Base-by-base conservation (phyloP, 2,329 filamentous ascomycete genomes). In the Trichoderma hamatum region DNA sequence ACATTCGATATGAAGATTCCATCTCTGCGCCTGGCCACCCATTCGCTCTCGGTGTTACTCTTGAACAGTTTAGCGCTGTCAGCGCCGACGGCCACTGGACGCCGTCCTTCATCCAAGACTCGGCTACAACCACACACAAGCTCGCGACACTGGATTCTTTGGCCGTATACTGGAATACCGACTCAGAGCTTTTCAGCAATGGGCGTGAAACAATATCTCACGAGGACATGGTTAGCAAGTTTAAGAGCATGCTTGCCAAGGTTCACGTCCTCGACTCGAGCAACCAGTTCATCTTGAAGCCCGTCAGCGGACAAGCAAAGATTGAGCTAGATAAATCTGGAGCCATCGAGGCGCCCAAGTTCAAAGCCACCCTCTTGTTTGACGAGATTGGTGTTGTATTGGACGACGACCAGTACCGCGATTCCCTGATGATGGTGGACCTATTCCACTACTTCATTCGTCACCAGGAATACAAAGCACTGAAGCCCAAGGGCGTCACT, bases 311-410 rank as follows among this genome's bases (percentile, higher is more conserved):
- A 21, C 92, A 96, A 74, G 95, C 96, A 70, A 97, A 96, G 72
- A 88, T 99, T 28, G 94, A 97, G 75, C 87, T 99, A 76, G 93
- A 97, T 82, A 99, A 99, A 81, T 94, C 92, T 1, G 94, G 93
- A 30, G 92, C 93, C 73, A 81, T 88, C 32, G 89, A 92, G 69
- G 85, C 88, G 19, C 92, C 96, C 3, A 96, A 95, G 76, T 90
- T 96, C 82, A 98, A 97, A 80, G 93, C 94, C 32, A 92, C 92
- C 49, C 82, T 99, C 21, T 82, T 98, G 1, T 99, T 99, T 74
- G 95, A 99, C 76, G 96, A 99, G 77, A 94, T 99, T 69, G 96
- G 96, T 62, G 90, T 99, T 72, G 92, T 98, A n/a, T 86, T 99
- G 36, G 96, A 99, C 74, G 95, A 99, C 73, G 89, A 97, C 73